A percentile compares a stretch with the other conserved stretches of the same genome.
Conservation (phyloP, 176 grass and related monocot species). For the Aechmea fasciata region DNA sequence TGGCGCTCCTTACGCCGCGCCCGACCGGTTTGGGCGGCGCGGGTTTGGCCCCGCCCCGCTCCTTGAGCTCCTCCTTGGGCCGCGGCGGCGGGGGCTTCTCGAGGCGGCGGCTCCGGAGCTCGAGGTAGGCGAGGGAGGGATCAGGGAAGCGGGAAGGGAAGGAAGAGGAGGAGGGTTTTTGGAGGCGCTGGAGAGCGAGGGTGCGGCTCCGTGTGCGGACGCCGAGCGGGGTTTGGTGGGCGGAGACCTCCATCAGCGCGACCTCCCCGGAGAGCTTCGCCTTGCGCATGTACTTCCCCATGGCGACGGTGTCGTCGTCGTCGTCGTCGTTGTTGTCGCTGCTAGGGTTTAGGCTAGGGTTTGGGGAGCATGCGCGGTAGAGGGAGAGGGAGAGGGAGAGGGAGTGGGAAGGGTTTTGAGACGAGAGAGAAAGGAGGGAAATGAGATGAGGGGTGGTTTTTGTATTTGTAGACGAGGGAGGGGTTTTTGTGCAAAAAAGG, state of each 20-base stretch:
- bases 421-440: neutral
- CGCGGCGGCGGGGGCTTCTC: constrained; percentile 38
- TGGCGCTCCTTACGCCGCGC: neutral
- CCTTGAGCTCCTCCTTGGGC: constrained; percentile 22
- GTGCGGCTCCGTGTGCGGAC: constrained; percentile 81
- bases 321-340: neutral
- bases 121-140: constrained; percentile 34
- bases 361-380: constrained; percentile 4
- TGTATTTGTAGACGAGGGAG: too few species aligned
- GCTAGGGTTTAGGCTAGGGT: neutral
- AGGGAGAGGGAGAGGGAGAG: neutral
- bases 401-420: neutral
- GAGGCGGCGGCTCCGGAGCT: constrained; percentile 74
- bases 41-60: neutral
- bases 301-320: neutral
- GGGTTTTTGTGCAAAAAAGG: too few species aligned
- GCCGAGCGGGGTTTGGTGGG: constrained; percentile 38
- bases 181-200: constrained; percentile 41
- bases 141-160: neutral
- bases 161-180: constrained; percentile 23
- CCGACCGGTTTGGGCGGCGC: neutral
- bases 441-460: too few species aligned
- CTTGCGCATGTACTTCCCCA: constrained; percentile 95
- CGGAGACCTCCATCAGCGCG: constrained; percentile 67
- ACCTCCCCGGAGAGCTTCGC: constrained; percentile 73